Evolutionary conservation across 1,139 yeast genomes (phyloP).

Genomic region (Yamadazyma triangularis): DNA sequence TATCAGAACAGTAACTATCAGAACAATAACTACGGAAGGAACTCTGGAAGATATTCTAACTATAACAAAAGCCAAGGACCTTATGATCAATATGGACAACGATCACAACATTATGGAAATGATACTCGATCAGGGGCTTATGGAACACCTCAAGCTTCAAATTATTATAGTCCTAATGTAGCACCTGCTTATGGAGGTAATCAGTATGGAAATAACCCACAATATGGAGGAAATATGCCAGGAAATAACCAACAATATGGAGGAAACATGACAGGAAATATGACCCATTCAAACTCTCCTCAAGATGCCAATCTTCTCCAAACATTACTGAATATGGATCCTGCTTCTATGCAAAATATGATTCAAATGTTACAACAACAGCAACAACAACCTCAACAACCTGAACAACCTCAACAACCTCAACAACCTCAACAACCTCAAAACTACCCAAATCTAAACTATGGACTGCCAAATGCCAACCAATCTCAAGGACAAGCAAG

Average conservation of each 20-base stretch:
- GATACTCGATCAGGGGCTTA: constrained; percentile 1
- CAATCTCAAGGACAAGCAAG: constrained; percentile 3
- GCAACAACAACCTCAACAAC: constrained; percentile 6
- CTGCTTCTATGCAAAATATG: constrained; percentile 47
- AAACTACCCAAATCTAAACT: constrained; percentile 6
- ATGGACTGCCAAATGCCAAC: constrained; percentile 1
- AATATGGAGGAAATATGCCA: background rate
- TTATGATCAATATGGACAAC: constrained; percentile 6
- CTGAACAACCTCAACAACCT: constrained; percentile 7
- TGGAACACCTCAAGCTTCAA: background rate
- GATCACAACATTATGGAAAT: constrained; percentile 3
- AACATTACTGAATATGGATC: constrained; percentile 47
- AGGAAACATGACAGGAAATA: background rate
- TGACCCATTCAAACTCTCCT: background rate
- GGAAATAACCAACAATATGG: background rate
- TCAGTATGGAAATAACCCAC: background rate
- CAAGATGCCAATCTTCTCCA: constrained; percentile 13
- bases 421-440: constrained; percentile 8
- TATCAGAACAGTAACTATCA: constrained; percentile 3
- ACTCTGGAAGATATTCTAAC: no score
- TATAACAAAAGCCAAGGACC: constrained; percentile 3
- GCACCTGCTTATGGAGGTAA: background rate
- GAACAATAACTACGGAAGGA: no score
- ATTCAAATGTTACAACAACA: constrained; percentile 32
- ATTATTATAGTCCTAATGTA: background rate